Conservation (phyloP, 2,329 filamentous ascomycete genomes). For the Fonsecaea multimorphosa region DNA sequence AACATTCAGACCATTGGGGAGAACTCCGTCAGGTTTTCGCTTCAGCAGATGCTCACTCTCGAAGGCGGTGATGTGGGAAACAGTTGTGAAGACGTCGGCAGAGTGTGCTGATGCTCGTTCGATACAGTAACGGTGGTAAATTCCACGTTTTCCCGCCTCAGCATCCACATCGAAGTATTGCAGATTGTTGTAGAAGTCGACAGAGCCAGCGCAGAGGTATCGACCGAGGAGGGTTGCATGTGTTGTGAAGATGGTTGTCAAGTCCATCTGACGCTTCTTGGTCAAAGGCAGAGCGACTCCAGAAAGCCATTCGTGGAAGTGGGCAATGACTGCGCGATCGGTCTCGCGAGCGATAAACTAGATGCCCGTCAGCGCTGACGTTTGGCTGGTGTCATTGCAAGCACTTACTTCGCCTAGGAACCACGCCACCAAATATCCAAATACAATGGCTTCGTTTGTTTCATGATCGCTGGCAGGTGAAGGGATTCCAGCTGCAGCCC, state of each 20-base stretch:
- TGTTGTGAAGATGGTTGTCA: conserved; percentile 98
- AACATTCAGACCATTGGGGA: conserved; percentile 96
- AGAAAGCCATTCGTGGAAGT: conserved; percentile 98
- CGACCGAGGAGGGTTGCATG: conserved; percentile 94
- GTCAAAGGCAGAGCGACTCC: conserved; percentile 90
- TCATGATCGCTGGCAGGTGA: conserved; percentile 89
- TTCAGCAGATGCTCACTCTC: conserved; percentile 97
- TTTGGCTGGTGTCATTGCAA: background rate
- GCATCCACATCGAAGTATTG: conserved; percentile 96
- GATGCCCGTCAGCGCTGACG: conserved; percentile 24
- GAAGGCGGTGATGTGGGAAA: conserved; percentile 97
- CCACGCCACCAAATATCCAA: conserved; percentile 97
- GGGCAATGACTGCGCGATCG: conserved; percentile 88
- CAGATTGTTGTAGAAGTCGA: conserved; percentile 99
- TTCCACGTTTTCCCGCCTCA: conserved; percentile 95
- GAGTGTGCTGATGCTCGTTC: conserved; percentile 91
- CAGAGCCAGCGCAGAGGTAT: conserved; percentile 94
- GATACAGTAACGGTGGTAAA: conserved; percentile 98
- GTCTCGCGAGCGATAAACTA: conserved; percentile 95
- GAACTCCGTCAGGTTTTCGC: conserved; percentile 93
- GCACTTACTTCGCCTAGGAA: conserved; percentile 87
- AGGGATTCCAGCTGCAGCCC: conserved; percentile 92
- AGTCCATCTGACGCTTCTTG: conserved; percentile 92
- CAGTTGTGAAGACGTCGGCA: conserved; percentile 96
- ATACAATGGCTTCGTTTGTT: conserved; percentile 96